Percentiles rank a stretch among this genome's conserved stretches.
Conservation (phyloP, 441 rosid genomes). For the Erodium trifolium region DNA sequence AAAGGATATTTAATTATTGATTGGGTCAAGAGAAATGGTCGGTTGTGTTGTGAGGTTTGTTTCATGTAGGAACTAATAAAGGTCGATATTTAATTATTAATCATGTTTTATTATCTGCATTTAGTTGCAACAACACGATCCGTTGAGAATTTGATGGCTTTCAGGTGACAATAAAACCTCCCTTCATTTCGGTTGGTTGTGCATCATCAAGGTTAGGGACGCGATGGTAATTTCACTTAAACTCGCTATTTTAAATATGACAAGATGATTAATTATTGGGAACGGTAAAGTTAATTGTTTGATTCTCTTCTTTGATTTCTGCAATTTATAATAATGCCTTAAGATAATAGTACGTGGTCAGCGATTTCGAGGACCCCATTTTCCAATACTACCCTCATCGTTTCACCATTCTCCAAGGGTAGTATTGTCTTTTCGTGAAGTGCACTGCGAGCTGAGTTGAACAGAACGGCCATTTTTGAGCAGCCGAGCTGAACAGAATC, state of each 20-base stretch:
- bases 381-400: neutral
- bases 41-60: too few relatives aligned
- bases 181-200: neutral
- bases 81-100: too few relatives aligned
- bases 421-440: neutral
- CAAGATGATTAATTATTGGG: constrained; percentile 21
- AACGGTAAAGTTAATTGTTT: constrained; percentile 28
- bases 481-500: constrained; percentile 32
- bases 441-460: constrained; percentile 30
- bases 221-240: neutral
- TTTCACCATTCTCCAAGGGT: neutral
- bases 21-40: too few relatives aligned
- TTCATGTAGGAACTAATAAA: too few relatives aligned
- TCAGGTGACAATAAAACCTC: neutral
- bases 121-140: neutral
- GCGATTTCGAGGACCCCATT: constrained; percentile 19
- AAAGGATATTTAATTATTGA: too few relatives aligned
- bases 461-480: constrained; percentile 24
- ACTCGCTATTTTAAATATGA: neutral
- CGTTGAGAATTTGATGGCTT: neutral
- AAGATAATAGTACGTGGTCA: constrained; percentile 16
- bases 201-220: neutral
- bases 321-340: constrained; percentile 29
- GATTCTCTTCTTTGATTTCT: constrained; percentile 20
- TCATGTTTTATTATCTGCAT: neutral